Percentiles rank a stretch among this genome's conserved stretches.
These are phyloP conservation scores for Oryza meridionalis DNA, from an alignment of 176 grass and related monocot species.

Conservation along the genomic window DNA sequence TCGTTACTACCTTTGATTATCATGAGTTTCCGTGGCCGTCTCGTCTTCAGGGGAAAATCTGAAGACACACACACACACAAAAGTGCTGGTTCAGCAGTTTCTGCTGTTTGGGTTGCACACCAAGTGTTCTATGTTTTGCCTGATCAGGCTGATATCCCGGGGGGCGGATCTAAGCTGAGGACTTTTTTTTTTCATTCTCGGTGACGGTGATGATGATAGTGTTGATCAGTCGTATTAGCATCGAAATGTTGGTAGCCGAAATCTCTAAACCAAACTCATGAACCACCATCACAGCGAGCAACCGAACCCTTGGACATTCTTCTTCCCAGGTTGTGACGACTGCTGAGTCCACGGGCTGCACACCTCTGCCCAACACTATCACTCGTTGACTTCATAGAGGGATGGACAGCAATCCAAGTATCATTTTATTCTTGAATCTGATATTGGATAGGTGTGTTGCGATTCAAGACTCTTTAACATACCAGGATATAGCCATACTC, in stretches of 20 bases:
- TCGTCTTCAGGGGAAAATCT: no score
- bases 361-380: background rate
- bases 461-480: background rate
- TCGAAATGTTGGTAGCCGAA: background rate
- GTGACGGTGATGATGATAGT: background rate
- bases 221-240: slow-evolving; percentile 7
- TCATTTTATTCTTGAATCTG: background rate
- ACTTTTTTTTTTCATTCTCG: background rate
- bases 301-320: background rate
- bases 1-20: background rate
- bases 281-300: background rate
- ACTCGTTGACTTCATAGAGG: background rate
- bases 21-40: background rate
- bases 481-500: background rate
- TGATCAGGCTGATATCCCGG: background rate
- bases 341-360: background rate
- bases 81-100: background rate
- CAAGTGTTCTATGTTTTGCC: slow-evolving; percentile 21
- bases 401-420: no score
- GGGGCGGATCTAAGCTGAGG: background rate
- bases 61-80: no score
- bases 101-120: background rate
- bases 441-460: background rate
- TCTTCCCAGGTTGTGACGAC: no score
- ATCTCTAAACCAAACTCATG: background rate